Base-by-base conservation (phyloP, 257 asterid genomes). In the Capsicum baccatum region DNA sequence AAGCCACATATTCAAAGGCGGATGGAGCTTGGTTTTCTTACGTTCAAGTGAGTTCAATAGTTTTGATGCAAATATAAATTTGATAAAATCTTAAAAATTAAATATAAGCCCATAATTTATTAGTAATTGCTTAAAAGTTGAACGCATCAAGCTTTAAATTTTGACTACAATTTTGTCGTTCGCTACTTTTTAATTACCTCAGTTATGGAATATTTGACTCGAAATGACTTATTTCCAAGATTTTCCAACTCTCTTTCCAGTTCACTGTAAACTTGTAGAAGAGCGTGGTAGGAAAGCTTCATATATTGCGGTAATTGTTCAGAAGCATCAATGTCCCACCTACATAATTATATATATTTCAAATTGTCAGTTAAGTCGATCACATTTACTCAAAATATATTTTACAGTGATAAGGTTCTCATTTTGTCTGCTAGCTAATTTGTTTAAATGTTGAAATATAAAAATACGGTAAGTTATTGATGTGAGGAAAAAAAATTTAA, bases 251-350 rank as follows among this genome's bases (percentile, higher is more conserved):
- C 83, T 59, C 16, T 63, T 59, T 80, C 87, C 6, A 69, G 58
- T 71, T 88, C 89, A 6, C 3, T 0, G 15, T 79, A 87, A 37
- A 85, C 62, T 21, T 84, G 47, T 13, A 88, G 44, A 8, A 88
- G 58, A 3, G 64, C 78, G 5, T 0, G 16, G 33, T 83, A 88
- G 35, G 10, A 76, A 13, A 76, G 8, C 13, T 70, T 71, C 89
- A 87, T 80, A 66, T 84, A 88, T 0, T 6, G 2, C 7, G 90
- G 93, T 17, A 90, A 50, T 50, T 87, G 4, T 13, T 56, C 81
- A 3, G 74, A 2, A 56, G 84, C 89, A 35, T 39, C 55, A 0
- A 64, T 39, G 35, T 88, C 59, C 90, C 87, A 87, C 33, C 91
- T 90, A 69, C 14, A 39, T 57, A 83, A 17, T 17, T 17, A 42